These are phyloP conservation scores for Pyrenophora tritici-repentis DNA, from an alignment of 2,329 filamentous ascomycete genomes.

Conservation along the genomic window DNA sequence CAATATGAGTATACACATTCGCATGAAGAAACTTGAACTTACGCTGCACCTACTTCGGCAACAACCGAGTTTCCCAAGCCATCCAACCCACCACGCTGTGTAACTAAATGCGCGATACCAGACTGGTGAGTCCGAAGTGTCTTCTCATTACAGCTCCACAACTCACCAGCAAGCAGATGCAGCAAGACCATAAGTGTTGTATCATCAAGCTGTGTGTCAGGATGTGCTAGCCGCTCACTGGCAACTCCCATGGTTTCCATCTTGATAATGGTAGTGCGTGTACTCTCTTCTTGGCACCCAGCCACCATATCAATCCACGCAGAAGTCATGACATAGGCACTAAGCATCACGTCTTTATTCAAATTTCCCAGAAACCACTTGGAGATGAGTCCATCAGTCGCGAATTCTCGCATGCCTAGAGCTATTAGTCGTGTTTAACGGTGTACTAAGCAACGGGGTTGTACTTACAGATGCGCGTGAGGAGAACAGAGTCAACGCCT, in stretches of 20 bases:
- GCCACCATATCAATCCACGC: slow-evolving; percentile 39
- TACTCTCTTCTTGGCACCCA: slow-evolving; percentile 30
- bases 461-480: slow-evolving; percentile 25
- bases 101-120: slow-evolving; percentile 33
- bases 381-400: slow-evolving; percentile 22
- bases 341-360: slow-evolving; percentile 35
- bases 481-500: slow-evolving; percentile 19
- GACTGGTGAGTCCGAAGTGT: slow-evolving; percentile 29
- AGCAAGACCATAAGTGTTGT: slow-evolving; percentile 37
- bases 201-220: slow-evolving; percentile 21
- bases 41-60: slow-evolving; percentile 31
- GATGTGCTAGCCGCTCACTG: slow-evolving; percentile 25
- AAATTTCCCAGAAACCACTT: slow-evolving; percentile 38
- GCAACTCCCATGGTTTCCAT: slow-evolving; percentile 34
- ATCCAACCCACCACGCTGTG: slow-evolving; percentile 29
- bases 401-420: slow-evolving; percentile 30
- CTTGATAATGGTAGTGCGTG: slow-evolving; percentile 33
- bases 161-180: slow-evolving; percentile 38
- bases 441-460: background rate
- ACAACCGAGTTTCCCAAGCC: slow-evolving; percentile 20
- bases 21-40: slow-evolving; percentile 3
- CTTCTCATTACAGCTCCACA: slow-evolving; percentile 39
- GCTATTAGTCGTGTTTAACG: background rate
- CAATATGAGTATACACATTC: slow-evolving; percentile 7
- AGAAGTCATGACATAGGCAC: slow-evolving; percentile 28